A percentile compares a stretch with the other conserved stretches of the same genome.
Conservation (phyloP, 1,284 basidiomycete species). For the Agroathelia rolfsii region DNA sequence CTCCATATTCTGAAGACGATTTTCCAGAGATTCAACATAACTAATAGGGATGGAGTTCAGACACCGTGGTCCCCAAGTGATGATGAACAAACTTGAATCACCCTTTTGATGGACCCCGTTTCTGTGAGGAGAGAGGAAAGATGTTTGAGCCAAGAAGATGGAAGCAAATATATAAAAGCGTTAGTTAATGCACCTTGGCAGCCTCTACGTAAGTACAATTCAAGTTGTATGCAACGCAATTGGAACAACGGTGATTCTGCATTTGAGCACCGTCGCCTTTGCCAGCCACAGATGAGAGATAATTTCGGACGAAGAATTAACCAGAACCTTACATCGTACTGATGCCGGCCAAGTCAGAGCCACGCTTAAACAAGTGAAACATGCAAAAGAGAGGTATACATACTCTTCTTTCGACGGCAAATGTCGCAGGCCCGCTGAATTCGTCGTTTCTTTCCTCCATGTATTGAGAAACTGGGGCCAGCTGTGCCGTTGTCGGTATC, state of each 20-base stretch:
- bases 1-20: constrained; percentile 63
- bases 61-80: neutral
- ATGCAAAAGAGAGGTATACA: constrained; percentile 14
- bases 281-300: constrained; percentile 1
- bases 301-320: neutral
- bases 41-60: constrained; percentile 21
- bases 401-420: constrained; percentile 69
- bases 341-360: constrained; percentile 8
- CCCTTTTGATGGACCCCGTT: constrained; percentile 81
- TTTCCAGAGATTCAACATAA: constrained; percentile 67
- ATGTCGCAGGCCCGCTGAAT: constrained; percentile 70
- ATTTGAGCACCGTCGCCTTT: constrained; percentile 54
- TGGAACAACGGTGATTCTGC: constrained; percentile 64
- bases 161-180: constrained; percentile 1
- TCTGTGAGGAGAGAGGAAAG: constrained; percentile 27
- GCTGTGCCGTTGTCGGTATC: constrained; percentile 2
- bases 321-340: constrained; percentile 44
- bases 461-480: constrained; percentile 9
- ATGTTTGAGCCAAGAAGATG: constrained; percentile 1
- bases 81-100: constrained; percentile 31
- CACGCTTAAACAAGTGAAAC: constrained; percentile 4
- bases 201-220: constrained; percentile 74
- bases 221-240: constrained; percentile 63
- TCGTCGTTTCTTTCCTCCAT: constrained; percentile 48
- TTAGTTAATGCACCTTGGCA: constrained; percentile 43